Evolutionary conservation across 2,329 filamentous ascomycete genomes (phyloP), one percentile per base, ranked within the genome.

Genomic region (Coniochaeta sp.): DNA sequence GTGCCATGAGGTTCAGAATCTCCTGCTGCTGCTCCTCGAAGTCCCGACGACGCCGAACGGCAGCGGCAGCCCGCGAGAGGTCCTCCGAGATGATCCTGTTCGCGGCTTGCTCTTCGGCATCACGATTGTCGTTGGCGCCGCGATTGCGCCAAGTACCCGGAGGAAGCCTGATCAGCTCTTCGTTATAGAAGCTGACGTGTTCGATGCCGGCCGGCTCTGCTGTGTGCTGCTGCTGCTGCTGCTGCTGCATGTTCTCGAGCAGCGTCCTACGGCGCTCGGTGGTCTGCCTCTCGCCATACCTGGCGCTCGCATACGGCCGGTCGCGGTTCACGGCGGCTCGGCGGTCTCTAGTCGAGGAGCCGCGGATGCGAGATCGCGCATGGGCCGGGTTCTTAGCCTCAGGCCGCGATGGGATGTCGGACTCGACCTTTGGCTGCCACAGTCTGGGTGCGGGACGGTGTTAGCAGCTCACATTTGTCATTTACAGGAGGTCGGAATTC

Each of bases 361-460:
- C 24, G 28, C 70, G 67, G 34, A 71, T 71, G 54, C 62, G 60
- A 34, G 68, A 69, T 30, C 70, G 70, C 58, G 65, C 61, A 59
- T 66, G 66, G 34, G 66, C 64, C 7, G 61, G 62, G 57, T 69
- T 68, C 38, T 68, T 68, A 55, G 63, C 62, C 9, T 63, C 55
- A 22, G 66, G 58, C 59, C 68, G 69, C 59, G 65, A 58, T 63
- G 65, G 65, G 62, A 68, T 62, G 64, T 71, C 69, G 58, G 69
- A 69, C 62, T 70, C 68, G 63, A 69, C 70, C 38, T 66, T 67
- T 44, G 69, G 61, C 63, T 69, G 68, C 59, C 71, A 71, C 62
- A 71, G 65, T 61, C 70, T 71, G 65, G 62, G 65, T 64, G 61
- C 62, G 38, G 24, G 22, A 47, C 40, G 30, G 30, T 52, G 47